Percentiles rank a stretch among this genome's conserved stretches.
phyloP scores from a whole-genome alignment of 768 basidiomycete genomes.

The Kwoniella sp. region DNA sequence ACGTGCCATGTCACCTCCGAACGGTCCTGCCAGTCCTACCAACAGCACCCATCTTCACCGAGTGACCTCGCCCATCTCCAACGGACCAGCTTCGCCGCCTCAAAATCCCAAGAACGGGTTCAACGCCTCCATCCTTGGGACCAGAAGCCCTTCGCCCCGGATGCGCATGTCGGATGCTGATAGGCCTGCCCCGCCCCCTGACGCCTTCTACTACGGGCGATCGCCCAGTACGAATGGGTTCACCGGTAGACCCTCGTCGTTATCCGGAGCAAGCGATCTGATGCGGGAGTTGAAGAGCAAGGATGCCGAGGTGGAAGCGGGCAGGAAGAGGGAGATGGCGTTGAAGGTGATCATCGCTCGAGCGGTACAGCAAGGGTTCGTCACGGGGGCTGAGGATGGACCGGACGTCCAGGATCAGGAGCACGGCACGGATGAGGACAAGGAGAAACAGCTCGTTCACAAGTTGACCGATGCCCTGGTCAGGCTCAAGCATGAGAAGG shows the following conservation, averaged over 20 bases:
- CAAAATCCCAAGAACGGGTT: slow-evolving; percentile 27
- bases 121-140: slow-evolving; percentile 53
- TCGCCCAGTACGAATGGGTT: slow-evolving; percentile 46
- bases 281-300: slow-evolving; percentile 74
- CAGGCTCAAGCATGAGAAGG: slow-evolving; percentile 58
- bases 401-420: slow-evolving; percentile 54
- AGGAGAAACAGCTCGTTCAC: slow-evolving; percentile 51
- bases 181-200: slow-evolving; percentile 55
- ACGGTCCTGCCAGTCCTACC: slow-evolving; percentile 32
- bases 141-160: slow-evolving; percentile 57
- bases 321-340: slow-evolving; percentile 76
- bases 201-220: slow-evolving; percentile 58
- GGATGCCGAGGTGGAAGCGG: slow-evolving; percentile 71
- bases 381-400: slow-evolving; percentile 57
- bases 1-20: slow-evolving; percentile 64
- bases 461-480: slow-evolving; percentile 67
- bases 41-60: slow-evolving; percentile 3
- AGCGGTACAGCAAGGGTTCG: slow-evolving; percentile 74
- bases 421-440: slow-evolving; percentile 52
- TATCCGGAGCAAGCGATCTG: slow-evolving; percentile 58
- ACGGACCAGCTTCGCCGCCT: slow-evolving; percentile 35
- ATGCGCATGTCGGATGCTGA: slow-evolving; percentile 34
- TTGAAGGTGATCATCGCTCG: slow-evolving; percentile 73
- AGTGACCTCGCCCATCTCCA: slow-evolving; percentile 28
- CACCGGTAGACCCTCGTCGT: slow-evolving; percentile 25